Percentiles rank a stretch among this genome's conserved stretches.
Evolutionary conservation across 2,329 filamentous ascomycete genomes (phyloP).

Genomic region (Zymoseptoria crescenta): DNA sequence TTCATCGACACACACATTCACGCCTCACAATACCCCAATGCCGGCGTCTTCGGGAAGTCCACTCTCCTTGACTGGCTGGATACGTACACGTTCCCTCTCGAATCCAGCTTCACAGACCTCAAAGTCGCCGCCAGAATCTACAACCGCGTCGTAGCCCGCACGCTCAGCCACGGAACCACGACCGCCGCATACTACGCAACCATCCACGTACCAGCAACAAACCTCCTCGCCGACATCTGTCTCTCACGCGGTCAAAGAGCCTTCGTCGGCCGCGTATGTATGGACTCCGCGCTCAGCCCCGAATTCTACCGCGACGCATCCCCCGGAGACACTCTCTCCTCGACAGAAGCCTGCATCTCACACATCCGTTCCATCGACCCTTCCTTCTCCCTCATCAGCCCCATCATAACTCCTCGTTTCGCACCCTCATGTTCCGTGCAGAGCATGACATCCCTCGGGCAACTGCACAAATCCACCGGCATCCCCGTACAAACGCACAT

Average conservation of each 20-base stretch:
- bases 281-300: conserved; percentile 68
- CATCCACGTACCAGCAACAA: conserved; percentile 78
- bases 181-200: conserved; percentile 94
- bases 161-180: conserved; percentile 83
- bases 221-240: conserved; percentile 79
- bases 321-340: conserved; percentile 49
- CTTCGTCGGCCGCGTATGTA: conserved; percentile 88
- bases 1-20: conserved; percentile 97
- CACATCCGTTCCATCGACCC: conserved; percentile 65
- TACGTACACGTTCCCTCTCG: conserved; percentile 90
- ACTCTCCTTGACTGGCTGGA: conserved; percentile 91
- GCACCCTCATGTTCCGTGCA: conserved; percentile 47
- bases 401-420: conserved; percentile 68
- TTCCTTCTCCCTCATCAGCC: conserved; percentile 54
- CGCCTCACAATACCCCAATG: conserved; percentile 89
- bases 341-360: conserved; percentile 34
- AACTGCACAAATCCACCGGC: conserved; percentile 53
- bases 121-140: conserved; percentile 64
- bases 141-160: conserved; percentile 66
- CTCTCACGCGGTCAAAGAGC: conserved; percentile 74
- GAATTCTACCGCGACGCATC: conserved; percentile 72
- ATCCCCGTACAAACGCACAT: conserved; percentile 83
- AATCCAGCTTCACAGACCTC: conserved; percentile 62
- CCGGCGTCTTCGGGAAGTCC: conserved; percentile 85
- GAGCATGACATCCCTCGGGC: conserved; percentile 56